Conservation (phyloP, 2,329 filamentous ascomycete genomes). For the Calonectria fujianensis region DNA sequence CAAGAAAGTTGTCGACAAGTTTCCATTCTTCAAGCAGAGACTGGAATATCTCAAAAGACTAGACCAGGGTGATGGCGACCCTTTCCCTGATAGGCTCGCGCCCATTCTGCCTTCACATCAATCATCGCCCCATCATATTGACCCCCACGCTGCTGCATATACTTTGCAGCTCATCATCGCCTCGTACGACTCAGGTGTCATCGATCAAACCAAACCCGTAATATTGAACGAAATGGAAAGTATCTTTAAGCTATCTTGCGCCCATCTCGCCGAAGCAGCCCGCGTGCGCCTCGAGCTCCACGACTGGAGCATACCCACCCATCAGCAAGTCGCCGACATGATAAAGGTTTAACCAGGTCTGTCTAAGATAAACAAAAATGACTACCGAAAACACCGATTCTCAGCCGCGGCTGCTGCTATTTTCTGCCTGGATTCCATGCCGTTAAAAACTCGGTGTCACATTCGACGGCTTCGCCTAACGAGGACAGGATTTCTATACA, state of each 20-base stretch:
- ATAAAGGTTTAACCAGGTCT: no score
- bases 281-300: background rate
- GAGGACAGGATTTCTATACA: conserved; percentile 31
- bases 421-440: conserved; percentile 31
- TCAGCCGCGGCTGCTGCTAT: conserved; percentile 41
- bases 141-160: background rate
- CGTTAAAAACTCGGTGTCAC: background rate
- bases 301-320: background rate
- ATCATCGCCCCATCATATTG: no score
- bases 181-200: background rate
- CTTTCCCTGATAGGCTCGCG: no score
- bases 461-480: conserved; percentile 4
- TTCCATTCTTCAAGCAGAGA: background rate
- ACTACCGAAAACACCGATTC: conserved; percentile 15
- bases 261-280: background rate
- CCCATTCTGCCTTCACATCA: no score
- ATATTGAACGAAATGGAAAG: no score
- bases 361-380: no score
- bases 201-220: background rate
- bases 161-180: background rate
- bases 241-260: background rate
- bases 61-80: no score
- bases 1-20: background rate
- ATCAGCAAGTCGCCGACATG: background rate
- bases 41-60: background rate